Conservation (phyloP, 1,284 basidiomycete genomes). For the Moniliella sp. region DNA sequence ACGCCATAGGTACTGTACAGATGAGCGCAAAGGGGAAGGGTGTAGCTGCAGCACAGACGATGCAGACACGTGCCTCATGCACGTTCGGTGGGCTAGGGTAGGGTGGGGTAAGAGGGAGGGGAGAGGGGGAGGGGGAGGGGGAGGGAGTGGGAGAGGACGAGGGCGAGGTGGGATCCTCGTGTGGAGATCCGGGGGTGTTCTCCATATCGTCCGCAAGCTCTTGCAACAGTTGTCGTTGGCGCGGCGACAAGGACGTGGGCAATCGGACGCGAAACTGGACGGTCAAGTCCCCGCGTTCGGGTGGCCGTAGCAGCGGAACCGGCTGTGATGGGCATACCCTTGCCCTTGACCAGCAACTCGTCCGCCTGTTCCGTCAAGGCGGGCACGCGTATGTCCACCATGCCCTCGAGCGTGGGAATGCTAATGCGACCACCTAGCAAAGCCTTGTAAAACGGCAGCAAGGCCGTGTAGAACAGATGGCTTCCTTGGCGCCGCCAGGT, state of each 20-base stretch:
- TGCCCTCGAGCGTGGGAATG: conserved; percentile 82
- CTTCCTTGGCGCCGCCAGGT: conserved; percentile 73
- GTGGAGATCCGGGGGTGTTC: too few relatives aligned
- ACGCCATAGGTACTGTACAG: too few relatives aligned
- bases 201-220: conserved; percentile 79
- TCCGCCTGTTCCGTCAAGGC: conserved; percentile 85
- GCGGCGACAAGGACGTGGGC: conserved; percentile 49
- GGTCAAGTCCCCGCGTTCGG: conserved; percentile 65
- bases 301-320: conserved; percentile 4
- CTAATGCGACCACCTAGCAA: conserved; percentile 78
- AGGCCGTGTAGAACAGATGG: conserved; percentile 72
- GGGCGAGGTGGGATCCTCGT: too few relatives aligned
- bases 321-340: conserved; percentile 50
- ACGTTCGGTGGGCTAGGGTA: too few relatives aligned
- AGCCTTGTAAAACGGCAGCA: conserved; percentile 75
- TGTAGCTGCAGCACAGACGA: too few relatives aligned
- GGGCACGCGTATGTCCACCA: conserved; percentile 81
- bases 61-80: too few relatives aligned
- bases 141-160: too few relatives aligned
- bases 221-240: conserved; percentile 64
- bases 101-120: too few relatives aligned
- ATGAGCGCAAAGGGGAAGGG: too few relatives aligned
- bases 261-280: conserved; percentile 71
- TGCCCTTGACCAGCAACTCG: conserved; percentile 77
- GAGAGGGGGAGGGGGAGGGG: too few relatives aligned